Evolutionary conservation across 2,329 filamentous ascomycete species (phyloP), one percentile per base, ranked within the genome.

Genomic region (Emericellopsis cladophorae): DNA sequence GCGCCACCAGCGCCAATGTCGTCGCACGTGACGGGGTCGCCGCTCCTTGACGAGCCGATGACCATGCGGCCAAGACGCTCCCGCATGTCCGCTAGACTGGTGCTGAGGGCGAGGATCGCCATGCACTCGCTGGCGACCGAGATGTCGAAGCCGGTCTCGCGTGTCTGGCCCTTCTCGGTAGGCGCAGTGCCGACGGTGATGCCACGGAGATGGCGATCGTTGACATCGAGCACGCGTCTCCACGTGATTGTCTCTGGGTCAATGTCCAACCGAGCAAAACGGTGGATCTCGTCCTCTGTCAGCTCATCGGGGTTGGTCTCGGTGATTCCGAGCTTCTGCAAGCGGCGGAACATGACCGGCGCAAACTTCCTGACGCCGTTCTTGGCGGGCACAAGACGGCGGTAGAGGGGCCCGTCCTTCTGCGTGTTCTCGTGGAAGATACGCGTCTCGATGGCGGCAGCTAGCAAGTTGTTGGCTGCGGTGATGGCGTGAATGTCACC

Each of bases 401-500:
- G 83, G 68, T 86, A 98, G 1, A 98, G 73, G 18, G 90, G 70
- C 1, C 75, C 85, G 54, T 96, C 87, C 60, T 92, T 95, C 54
- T 96, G 90, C 0, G 89, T 94, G 54, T 84, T 83, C 65, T 98
- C 92, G 59, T 98, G 92, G 72, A 95, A 98, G 66, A 98, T 96
- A 52, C 92, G 82, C 2, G 92, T 96, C 58, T 98, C 92, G 47
- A 98, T 93, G 31, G 92, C 92, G 41, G 92, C 92, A 36, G 92
- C 90, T 35, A 98, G 76, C 43, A 98, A 72, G 65, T 98, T 98
- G 74, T 96, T 98, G 31, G 92, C 92, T 23, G 90, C 90, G 40
- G 88, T 88, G 55, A 98, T 92, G 49, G 92, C 92, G 60, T 98
- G 92, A 43, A 98, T 96, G 59, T 98, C 92, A 54, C 92, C 92